A percentile compares a stretch with the other conserved stretches of the same genome.
These are phyloP conservation scores for Thermoascus crustaceus DNA, from an alignment of 2,329 filamentous ascomycete genomes.

Conservation along the genomic window DNA sequence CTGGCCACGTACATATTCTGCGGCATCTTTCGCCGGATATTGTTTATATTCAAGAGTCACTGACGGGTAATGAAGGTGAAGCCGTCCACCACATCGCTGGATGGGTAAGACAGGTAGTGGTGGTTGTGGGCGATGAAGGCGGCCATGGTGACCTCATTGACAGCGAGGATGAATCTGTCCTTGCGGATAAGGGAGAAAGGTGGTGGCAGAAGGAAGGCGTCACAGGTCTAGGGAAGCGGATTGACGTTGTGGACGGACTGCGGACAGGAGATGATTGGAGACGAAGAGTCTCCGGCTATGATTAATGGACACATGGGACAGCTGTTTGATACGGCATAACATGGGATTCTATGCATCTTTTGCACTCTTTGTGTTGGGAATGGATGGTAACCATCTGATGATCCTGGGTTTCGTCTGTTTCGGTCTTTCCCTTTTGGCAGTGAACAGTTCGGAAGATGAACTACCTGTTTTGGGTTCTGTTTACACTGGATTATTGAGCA, in stretches of 20 bases:
- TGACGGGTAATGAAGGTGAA: slow-evolving; percentile 66
- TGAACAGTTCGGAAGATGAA: too few relatives aligned
- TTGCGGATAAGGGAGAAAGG: slow-evolving; percentile 30
- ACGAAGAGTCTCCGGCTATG: slow-evolving; percentile 62
- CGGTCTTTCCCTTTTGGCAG: too few relatives aligned
- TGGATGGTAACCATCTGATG: too few relatives aligned
- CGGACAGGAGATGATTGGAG: slow-evolving; percentile 81
- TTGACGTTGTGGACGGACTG: slow-evolving; percentile 78
- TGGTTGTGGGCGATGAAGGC: slow-evolving; percentile 50
- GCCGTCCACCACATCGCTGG: slow-evolving; percentile 59
- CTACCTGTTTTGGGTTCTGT: too few relatives aligned
- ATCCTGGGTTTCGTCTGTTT: too few relatives aligned
- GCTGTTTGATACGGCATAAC: too few relatives aligned
- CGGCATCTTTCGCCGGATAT: slow-evolving; percentile 77
- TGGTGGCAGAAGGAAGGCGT: slow-evolving; percentile 65
- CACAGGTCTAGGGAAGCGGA: slow-evolving; percentile 76
- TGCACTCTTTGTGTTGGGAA: too few relatives aligned
- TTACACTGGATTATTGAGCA: too few relatives aligned
- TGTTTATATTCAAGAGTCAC: slow-evolving; percentile 79
- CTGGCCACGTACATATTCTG: slow-evolving; percentile 77
- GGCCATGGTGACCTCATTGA: slow-evolving; percentile 70
- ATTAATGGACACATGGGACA: too few relatives aligned
- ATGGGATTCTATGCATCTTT: too few relatives aligned
- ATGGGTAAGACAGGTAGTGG: slow-evolving; percentile 54
- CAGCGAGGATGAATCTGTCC: slow-evolving; percentile 54